Conservation (phyloP, 1,284 basidiomycete genomes). For the Phellinidium pouzarii region DNA sequence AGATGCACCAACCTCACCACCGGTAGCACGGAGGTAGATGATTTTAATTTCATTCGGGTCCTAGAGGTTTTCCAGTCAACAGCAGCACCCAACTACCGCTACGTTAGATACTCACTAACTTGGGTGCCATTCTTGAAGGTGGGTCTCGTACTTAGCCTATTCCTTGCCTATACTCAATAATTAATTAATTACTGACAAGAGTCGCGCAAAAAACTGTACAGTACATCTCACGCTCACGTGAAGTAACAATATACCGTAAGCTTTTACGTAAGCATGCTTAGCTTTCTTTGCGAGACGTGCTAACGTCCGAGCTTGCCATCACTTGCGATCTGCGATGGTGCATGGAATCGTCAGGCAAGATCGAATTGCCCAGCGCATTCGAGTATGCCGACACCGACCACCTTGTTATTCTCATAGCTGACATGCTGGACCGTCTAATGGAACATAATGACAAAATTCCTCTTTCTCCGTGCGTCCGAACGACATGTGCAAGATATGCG, state of each 20-base stretch:
- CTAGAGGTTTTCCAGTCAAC: slow-evolving; percentile 33
- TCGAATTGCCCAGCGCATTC: slow-evolving; percentile 68
- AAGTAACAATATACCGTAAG: background rate
- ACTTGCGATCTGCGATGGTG: slow-evolving; percentile 8
- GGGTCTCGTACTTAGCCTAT: slow-evolving; percentile 22
- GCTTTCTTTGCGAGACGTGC: background rate
- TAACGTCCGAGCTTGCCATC: background rate
- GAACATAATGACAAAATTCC: slow-evolving; percentile 91
- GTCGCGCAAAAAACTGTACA: slow-evolving; percentile 1
- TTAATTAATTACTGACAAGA: background rate
- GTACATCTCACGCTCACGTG: background rate
- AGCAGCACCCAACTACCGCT: background rate
- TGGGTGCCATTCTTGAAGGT: slow-evolving; percentile 58
- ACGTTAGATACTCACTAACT: slow-evolving; percentile 49
- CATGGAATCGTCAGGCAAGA: slow-evolving; percentile 62
- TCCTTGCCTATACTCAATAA: slow-evolving; percentile 8
- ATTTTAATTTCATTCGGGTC: slow-evolving; percentile 96
- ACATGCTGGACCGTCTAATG: slow-evolving; percentile 91
- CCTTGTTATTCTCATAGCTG: slow-evolving; percentile 82
- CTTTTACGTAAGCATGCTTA: background rate
- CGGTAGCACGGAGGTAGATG: slow-evolving; percentile 98
- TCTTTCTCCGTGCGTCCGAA: slow-evolving; percentile 59
- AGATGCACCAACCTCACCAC: slow-evolving; percentile 99
- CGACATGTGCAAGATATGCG: slow-evolving; percentile 16
- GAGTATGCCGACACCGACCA: slow-evolving; percentile 74